Conservation (phyloP, 108 stramenopile species). For the Nannochloropsis salina region DNA sequence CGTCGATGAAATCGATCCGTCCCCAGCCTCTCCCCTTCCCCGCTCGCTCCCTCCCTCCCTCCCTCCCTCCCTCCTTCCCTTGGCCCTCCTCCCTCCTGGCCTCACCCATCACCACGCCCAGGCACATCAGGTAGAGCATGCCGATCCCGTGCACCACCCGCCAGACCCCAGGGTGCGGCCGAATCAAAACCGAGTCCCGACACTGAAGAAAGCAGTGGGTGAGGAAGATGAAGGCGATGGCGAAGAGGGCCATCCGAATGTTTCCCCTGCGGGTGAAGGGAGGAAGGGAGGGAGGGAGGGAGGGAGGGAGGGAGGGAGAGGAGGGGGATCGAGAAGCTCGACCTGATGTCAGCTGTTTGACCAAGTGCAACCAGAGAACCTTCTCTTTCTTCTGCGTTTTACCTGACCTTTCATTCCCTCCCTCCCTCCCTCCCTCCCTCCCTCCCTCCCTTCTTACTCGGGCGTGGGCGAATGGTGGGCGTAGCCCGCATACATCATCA, state of each 20-base stretch:
- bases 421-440: conserved; percentile 32
- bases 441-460: not conserved
- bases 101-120: conserved; percentile 37
- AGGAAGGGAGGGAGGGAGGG: not conserved
- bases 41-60: too few species aligned
- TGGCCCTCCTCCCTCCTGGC: not conserved
- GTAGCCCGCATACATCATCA: not conserved
- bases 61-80: not conserved
- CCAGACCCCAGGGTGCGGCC: conserved; percentile 50
- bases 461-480: not conserved
- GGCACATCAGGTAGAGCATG: conserved; percentile 42
- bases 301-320: not conserved
- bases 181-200: conserved; percentile 42
- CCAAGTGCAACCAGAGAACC: too few species aligned
- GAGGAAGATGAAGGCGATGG: conserved; percentile 40
- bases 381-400: conserved; percentile 3
- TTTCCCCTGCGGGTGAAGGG: not conserved
- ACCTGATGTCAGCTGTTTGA: too few species aligned
- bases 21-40: too few species aligned
- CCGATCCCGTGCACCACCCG: conserved; percentile 49
- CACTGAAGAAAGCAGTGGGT: conserved; percentile 51
- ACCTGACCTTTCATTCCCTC: conserved; percentile 28
- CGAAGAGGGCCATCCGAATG: conserved; percentile 25
- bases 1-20: too few species aligned
- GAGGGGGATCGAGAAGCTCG: not conserved